These are phyloP conservation scores for Senna siamea DNA, from an alignment of 306 rosid genomes.

Conservation along the genomic window DNA sequence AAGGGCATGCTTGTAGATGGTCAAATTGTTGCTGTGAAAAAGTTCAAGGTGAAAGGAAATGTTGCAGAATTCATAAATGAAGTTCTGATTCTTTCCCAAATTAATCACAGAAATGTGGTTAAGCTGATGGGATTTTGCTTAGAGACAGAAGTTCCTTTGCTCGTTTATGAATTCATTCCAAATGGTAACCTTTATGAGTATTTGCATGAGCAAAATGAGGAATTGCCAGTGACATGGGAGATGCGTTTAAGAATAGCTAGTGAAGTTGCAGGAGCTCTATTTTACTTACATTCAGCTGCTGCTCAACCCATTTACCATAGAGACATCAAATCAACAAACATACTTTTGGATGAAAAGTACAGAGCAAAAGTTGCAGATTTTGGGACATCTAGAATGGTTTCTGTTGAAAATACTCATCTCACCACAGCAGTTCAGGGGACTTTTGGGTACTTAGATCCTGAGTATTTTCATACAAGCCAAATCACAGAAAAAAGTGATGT, in stretches of 20 bases:
- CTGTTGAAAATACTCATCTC: constrained; percentile 38
- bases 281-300: constrained; percentile 39
- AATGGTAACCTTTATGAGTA: constrained; percentile 37
- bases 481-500: constrained; percentile 44
- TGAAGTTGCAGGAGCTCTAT: constrained; percentile 36
- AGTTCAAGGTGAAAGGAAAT: constrained; percentile 20
- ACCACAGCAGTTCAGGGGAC: constrained; percentile 32
- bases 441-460: constrained; percentile 41
- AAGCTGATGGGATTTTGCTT: constrained; percentile 41
- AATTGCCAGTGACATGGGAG: constrained; percentile 42
- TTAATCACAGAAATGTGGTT: constrained; percentile 48
- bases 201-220: constrained; percentile 27
- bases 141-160: constrained; percentile 35
- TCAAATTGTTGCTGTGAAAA: constrained; percentile 41
- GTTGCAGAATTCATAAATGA: constrained; percentile 44
- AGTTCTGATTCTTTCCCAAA: constrained; percentile 39
- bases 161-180: constrained; percentile 46
- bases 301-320: constrained; percentile 41
- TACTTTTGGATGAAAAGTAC: constrained; percentile 28
- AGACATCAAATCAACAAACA: constrained; percentile 43
- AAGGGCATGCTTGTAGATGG: constrained; percentile 41
- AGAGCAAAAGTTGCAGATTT: constrained; percentile 42
- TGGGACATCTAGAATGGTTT: constrained; percentile 32
- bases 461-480: constrained; percentile 40
- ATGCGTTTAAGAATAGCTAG: constrained; percentile 35